These are phyloP conservation scores for Pleodorina starrii DNA, from an alignment of 139 green algal genomes.

Conservation along the genomic window DNA sequence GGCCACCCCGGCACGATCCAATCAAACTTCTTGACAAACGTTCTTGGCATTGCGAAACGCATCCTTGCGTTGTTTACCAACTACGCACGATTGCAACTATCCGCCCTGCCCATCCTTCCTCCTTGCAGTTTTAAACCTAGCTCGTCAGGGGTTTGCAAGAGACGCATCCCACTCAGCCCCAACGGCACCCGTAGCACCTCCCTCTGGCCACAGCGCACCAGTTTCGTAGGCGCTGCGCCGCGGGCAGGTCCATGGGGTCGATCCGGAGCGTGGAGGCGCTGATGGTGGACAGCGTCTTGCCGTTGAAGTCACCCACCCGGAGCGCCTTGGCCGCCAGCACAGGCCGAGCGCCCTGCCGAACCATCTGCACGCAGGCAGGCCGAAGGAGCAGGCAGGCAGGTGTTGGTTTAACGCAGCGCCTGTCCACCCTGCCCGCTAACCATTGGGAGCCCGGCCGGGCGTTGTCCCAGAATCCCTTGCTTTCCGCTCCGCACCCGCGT, in stretches of 20 bases:
- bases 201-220: conserved; percentile 67
- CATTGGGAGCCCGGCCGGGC: no score
- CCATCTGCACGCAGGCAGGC: not conserved
- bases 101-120: no score
- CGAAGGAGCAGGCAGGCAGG: not conserved
- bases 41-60: no score
- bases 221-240: conserved; percentile 68
- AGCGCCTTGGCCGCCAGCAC: conserved; percentile 89
- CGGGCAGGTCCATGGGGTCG: conserved; percentile 79
- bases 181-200: not conserved
- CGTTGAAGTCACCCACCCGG: conserved; percentile 95
- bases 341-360: conserved; percentile 65
- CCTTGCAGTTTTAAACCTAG: no score
- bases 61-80: no score
- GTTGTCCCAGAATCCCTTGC: no score
- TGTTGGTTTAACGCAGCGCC: not conserved
- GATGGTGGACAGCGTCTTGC: conserved; percentile 88
- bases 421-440: not conserved
- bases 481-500: not conserved
- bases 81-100: no score
- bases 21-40: no score
- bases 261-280: conserved; percentile 76
- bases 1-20: no score
- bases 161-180: no score
- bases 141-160: no score